Percentiles rank a stretch among this genome's conserved stretches.
phyloP scores from a whole-genome alignment of 1,139 yeast genomes.

The Geotrichum siamense region DNA sequence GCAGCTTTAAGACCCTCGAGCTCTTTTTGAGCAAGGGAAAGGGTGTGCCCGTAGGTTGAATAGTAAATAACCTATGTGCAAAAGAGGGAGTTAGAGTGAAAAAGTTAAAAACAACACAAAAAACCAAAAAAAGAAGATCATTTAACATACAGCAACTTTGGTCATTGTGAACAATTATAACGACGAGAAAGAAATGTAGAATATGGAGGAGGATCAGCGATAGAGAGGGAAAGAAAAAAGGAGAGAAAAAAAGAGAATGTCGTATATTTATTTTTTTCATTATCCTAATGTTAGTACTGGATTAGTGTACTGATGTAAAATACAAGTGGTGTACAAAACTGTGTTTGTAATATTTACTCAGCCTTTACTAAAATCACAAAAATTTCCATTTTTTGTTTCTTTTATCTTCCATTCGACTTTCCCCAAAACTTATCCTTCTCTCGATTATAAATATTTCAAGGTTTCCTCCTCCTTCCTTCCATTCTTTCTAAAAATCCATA shows the following conservation, averaged over 20 bases:
- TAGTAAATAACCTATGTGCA: constrained; percentile 54
- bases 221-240: constrained; percentile 1
- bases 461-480: no score
- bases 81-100: not conserved
- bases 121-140: no score
- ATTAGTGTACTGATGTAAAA: no score
- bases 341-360: not conserved
- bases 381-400: not conserved
- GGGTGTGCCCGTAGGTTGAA: constrained; percentile 76
- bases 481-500: no score
- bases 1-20: constrained; percentile 65
- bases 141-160: constrained; percentile 26
- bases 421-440: not conserved
- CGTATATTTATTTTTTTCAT: no score
- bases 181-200: not conserved
- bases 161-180: constrained; percentile 14
- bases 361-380: not conserved
- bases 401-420: not conserved
- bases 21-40: constrained; percentile 59
- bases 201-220: not conserved
- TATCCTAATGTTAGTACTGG: no score
- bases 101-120: not conserved
- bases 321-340: not conserved
- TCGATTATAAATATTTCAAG: not conserved
- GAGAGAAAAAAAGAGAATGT: no score